A percentile compares a stretch with the other conserved stretches of the same genome.
Conservation (phyloP, 139 green algal genomes). For the Desmodesmus armatus region DNA sequence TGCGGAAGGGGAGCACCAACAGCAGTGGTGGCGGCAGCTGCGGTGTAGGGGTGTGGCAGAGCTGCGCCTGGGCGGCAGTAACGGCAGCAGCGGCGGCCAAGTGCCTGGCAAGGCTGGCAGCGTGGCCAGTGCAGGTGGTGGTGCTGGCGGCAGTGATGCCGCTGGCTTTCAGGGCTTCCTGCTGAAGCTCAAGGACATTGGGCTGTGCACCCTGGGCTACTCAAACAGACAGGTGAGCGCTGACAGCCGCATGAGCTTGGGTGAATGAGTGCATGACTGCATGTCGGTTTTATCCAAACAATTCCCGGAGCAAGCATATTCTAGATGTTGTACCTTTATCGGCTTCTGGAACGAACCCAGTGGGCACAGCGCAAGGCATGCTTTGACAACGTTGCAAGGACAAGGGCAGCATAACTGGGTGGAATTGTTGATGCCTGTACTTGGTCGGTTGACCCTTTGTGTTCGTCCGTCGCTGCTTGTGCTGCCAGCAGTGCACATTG, state of each 20-base stretch:
- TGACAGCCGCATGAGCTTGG: too few species aligned
- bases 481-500: slow-evolving; percentile 39
- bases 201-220: slow-evolving; percentile 26
- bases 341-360: neutral
- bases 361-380: too few species aligned
- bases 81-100: neutral
- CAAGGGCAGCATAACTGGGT: too few species aligned
- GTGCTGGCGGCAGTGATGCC: slow-evolving; percentile 1
- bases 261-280: too few species aligned
- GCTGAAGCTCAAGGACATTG: slow-evolving; percentile 59
- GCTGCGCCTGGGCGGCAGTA: neutral
- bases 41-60: too few species aligned
- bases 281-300: too few species aligned
- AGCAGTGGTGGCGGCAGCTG: too few species aligned
- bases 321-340: neutral
- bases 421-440: too few species aligned
- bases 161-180: neutral
- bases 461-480: too few species aligned
- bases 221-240: slow-evolving; percentile 7
- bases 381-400: neutral
- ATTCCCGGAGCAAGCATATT: too few species aligned
- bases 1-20: too few species aligned
- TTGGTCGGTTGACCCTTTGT: neutral
- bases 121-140: neutral
- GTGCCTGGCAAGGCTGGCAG: neutral